These are phyloP conservation scores for Kokia cookei DNA, from an alignment of 441 rosid species.

Conservation along the genomic window DNA sequence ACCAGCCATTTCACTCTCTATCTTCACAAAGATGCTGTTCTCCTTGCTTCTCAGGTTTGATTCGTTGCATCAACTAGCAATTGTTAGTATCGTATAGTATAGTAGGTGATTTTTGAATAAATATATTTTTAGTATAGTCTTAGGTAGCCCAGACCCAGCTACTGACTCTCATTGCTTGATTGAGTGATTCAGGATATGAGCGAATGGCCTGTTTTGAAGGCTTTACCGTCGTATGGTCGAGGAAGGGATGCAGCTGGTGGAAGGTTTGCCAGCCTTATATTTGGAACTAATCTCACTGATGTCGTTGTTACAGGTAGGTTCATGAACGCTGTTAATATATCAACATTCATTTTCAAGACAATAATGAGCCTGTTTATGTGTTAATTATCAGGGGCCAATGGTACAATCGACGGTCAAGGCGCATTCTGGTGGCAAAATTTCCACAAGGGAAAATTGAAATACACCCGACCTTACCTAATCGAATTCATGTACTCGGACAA, in stretches of 20 bases:
- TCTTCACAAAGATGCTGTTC: constrained; percentile 56
- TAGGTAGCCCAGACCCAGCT: neutral
- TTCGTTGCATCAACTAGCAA: neutral
- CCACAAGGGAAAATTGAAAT: constrained; percentile 54
- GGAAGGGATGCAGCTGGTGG: constrained; percentile 72
- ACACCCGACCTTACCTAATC: constrained; percentile 62
- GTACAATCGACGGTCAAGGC: constrained; percentile 69
- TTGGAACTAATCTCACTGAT: constrained; percentile 64
- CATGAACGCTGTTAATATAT: neutral
- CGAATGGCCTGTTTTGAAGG: constrained; percentile 47
- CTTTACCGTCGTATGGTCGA: constrained; percentile 68
- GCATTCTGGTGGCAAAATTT: constrained; percentile 70
- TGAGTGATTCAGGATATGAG: constrained; percentile 29
- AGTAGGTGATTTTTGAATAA: too few species aligned
- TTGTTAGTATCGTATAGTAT: too few species aligned
- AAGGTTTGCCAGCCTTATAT: constrained; percentile 58
- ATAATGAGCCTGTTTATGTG: neutral
- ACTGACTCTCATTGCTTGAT: neutral
- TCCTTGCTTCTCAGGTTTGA: constrained; percentile 54
- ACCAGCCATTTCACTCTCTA: constrained; percentile 63
- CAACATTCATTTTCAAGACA: neutral
- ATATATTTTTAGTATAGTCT: too few species aligned
- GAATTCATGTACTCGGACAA: constrained; percentile 50
- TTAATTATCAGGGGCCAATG: constrained; percentile 41
- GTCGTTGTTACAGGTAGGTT: constrained; percentile 50